These are phyloP conservation scores for Fusarium poae DNA, from an alignment of 2,329 filamentous ascomycete genomes.

Conservation along the genomic window DNA sequence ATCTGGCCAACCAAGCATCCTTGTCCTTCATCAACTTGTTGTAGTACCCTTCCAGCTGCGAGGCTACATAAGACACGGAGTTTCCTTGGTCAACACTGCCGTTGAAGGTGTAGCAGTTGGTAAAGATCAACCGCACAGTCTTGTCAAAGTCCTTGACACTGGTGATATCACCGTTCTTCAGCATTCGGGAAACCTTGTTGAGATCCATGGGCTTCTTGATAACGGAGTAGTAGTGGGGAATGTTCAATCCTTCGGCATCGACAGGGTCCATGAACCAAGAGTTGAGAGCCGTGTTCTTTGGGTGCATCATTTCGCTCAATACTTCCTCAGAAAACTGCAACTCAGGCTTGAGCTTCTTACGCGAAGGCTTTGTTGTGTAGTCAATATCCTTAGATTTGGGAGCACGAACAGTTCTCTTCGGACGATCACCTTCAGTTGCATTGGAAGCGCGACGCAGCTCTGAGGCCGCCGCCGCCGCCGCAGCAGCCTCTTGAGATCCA, in stretches of 20 bases:
- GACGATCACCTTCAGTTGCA: slow-evolving; percentile 79
- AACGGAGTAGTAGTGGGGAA: slow-evolving; percentile 91
- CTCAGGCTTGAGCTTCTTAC: slow-evolving; percentile 90
- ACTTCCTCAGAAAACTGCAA: slow-evolving; percentile 90
- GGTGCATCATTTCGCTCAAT: slow-evolving; percentile 80
- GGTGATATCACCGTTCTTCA: slow-evolving; percentile 82
- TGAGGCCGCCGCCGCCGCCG: slow-evolving; percentile 23
- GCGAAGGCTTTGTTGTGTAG: slow-evolving; percentile 79
- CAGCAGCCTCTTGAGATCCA: slow-evolving; percentile 36
- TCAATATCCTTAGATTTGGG: slow-evolving; percentile 93
- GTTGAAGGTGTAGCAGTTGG: slow-evolving; percentile 95
- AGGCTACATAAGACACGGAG: slow-evolving; percentile 77
- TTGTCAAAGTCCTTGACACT: slow-evolving; percentile 87
- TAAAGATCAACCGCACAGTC: slow-evolving; percentile 85
- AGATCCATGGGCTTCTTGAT: slow-evolving; percentile 99
- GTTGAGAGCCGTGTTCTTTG: slow-evolving; percentile 76
- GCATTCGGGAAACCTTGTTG: slow-evolving; percentile 81
- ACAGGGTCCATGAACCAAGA: slow-evolving; percentile 85
- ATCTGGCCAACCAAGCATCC: slow-evolving; percentile 81
- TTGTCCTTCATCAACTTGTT: slow-evolving; percentile 82
- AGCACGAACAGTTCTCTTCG: slow-evolving; percentile 93
- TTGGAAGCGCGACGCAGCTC: slow-evolving; percentile 80
- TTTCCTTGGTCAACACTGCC: slow-evolving; percentile 69
- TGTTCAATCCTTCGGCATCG: slow-evolving; percentile 92
- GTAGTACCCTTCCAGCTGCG: slow-evolving; percentile 80